These are phyloP conservation scores for Termitomyces sp. DNA, from an alignment of 768 basidiomycete genomes.

Conservation along the genomic window DNA sequence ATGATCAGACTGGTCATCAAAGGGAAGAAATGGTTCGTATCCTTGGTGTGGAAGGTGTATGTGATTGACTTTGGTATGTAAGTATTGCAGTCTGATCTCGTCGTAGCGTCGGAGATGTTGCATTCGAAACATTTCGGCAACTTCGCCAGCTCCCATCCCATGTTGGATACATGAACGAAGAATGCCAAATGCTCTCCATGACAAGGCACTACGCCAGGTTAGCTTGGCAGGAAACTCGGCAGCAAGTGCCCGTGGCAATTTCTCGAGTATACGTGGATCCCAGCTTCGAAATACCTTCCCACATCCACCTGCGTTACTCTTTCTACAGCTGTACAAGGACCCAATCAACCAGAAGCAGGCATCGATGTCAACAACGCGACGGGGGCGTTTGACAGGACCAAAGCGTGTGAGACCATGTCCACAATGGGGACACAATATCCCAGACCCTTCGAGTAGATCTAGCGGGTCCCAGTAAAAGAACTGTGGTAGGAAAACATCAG, in stretches of 20 bases:
- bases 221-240: not conserved
- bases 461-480: not conserved
- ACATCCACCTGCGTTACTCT: not conserved
- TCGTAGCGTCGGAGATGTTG: too few species aligned
- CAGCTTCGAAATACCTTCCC: not conserved
- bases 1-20: too few species aligned
- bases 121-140: too few species aligned
- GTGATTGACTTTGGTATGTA: too few species aligned
- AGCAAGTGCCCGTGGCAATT: not conserved
- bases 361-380: too few species aligned
- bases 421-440: not conserved
- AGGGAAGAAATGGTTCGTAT: too few species aligned
- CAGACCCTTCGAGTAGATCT: not conserved
- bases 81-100: too few species aligned
- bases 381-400: too few species aligned
- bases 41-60: too few species aligned
- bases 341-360: not conserved
- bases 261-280: not conserved
- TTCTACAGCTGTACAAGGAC: not conserved
- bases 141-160: too few species aligned
- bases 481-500: not conserved
- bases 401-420: not conserved
- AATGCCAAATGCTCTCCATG: too few species aligned
- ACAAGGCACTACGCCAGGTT: not conserved
- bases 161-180: too few species aligned